Evolutionary conservation across 768 basidiomycete species (phyloP), one percentile per base, ranked within the genome.

Genomic region (Leucosporidium yakuticum): DNA sequence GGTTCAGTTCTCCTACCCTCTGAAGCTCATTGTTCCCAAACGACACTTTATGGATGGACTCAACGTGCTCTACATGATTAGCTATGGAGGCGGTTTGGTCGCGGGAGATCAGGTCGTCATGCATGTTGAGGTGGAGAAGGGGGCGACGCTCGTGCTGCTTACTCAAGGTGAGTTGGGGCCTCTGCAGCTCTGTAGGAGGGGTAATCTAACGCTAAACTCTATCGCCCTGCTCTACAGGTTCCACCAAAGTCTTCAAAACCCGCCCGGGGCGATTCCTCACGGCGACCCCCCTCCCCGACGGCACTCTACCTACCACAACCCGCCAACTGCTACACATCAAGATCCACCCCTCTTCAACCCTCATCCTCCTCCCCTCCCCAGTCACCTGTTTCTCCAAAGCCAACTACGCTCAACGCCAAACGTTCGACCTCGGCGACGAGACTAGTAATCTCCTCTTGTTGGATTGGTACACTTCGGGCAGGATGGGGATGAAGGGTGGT

Each of bases 381-480:
- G 90, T 96, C 58, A 91, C 93, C 27, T 96, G 93, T 78, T 98
- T 95, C 80, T 84, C 85, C 32, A 81, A 83, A 27, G 90, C 95
- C 12, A 84, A 84, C 0, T 98, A 98, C 79, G 83, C 84, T 67
- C 94, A 97, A 77, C 80, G 81, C 4, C 95, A 98, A 81, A 86
- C 82, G 51, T 92, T 97, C 79, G 80, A 81, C 63, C 82, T 96
- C 47, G 74, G 39, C 39, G 39, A 74, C 49, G 82, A 81, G 53
- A 64, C 77, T 2, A 75, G 87, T 14, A 89, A 88, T 19, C 80
- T 87, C 12, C 83, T 90, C 51, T 78, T 94, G 1, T 83, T 98
- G 21, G 95, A 97, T 77, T 96, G 93, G 91, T 80, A 91, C 65
- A 96, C 92, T 1, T 89, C 90, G 4, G 95, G 95, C 17, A 84